Evolutionary conservation across 1,284 basidiomycete species (phyloP).

Genomic region (Gomphus bonarii): DNA sequence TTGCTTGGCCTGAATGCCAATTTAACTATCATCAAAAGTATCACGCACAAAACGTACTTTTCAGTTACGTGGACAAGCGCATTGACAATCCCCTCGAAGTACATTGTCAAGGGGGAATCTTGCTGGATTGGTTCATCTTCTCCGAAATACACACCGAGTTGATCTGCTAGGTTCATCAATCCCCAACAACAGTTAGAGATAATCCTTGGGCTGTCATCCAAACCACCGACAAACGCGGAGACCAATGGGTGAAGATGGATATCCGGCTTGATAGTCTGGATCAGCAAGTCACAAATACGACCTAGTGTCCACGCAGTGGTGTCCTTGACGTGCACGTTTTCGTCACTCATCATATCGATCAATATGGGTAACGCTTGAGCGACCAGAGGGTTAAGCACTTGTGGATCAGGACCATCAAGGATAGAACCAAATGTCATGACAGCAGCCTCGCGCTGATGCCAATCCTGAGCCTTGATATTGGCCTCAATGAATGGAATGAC

Average conservation of each 20-base stretch:
- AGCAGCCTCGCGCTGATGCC: conserved; percentile 94
- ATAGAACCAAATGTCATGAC: conserved; percentile 99
- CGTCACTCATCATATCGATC: conserved; percentile 92
- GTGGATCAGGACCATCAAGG: conserved; percentile 88
- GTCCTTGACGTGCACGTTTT: conserved; percentile 85
- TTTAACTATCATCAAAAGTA: conserved; percentile 10
- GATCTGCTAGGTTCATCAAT: conserved; percentile 89
- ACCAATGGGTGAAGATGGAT: conserved; percentile 82
- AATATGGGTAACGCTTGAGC: conserved; percentile 90
- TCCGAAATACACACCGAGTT: conserved; percentile 57
- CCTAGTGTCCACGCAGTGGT: conserved; percentile 98
- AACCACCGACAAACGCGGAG: conserved; percentile 72
- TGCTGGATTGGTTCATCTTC: conserved; percentile 41
- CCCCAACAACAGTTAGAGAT: conserved; percentile 95
- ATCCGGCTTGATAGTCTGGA: conserved; percentile 82
- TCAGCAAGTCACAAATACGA: conserved; percentile 86
- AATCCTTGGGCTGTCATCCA: conserved; percentile 80
- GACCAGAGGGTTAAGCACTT: conserved; percentile 82
- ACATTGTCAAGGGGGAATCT: conserved; percentile 68
- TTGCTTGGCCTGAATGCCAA: conserved; percentile 55
- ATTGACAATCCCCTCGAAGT: conserved; percentile 80
- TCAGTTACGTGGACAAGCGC: conserved; percentile 81
- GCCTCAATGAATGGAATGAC: conserved; percentile 98
- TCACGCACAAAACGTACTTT: conserved; percentile 38
- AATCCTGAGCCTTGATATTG: conserved; percentile 87